Percentiles rank a stretch among this genome's conserved stretches.
phyloP scores from a whole-genome alignment of 495 filamentous ascomycete genomes.

The Lindgomyces ingoldianus region DNA sequence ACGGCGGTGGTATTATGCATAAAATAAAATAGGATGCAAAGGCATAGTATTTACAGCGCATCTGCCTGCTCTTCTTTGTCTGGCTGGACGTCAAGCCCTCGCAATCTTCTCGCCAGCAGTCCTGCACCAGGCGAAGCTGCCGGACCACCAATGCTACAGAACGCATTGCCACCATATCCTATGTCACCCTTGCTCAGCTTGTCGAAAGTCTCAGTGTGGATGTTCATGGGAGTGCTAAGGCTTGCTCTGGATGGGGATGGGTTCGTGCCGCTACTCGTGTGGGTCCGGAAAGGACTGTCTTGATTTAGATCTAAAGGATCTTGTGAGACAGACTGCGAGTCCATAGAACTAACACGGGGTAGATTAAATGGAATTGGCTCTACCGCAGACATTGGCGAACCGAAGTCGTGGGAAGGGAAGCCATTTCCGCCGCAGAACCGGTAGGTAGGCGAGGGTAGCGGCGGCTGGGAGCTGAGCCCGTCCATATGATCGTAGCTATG shows the following conservation, averaged over 20 bases:
- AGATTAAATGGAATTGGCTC: slow-evolving; percentile 28
- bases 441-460: slow-evolving; percentile 23
- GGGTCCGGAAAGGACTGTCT: slow-evolving; percentile 29
- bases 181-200: slow-evolving; percentile 68
- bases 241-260: background rate
- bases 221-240: background rate
- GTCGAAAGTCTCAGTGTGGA: slow-evolving; percentile 52
- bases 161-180: slow-evolving; percentile 67
- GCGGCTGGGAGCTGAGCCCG: slow-evolving; percentile 13
- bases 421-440: slow-evolving; percentile 27
- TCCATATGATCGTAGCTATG: slow-evolving; percentile 26
- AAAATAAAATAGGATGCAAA: background rate
- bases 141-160: slow-evolving; percentile 38
- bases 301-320: slow-evolving; percentile 39
- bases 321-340: slow-evolving; percentile 36
- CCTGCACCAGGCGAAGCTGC: slow-evolving; percentile 30
- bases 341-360: slow-evolving; percentile 12
- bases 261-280: slow-evolving; percentile 15
- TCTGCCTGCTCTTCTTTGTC: background rate
- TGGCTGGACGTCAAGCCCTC: slow-evolving; percentile 41
- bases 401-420: background rate
- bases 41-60: background rate
- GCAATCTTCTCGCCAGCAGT: slow-evolving; percentile 41
- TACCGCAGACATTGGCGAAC: slow-evolving; percentile 14
- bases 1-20: background rate